Evolutionary conservation across 2,329 filamentous ascomycete genomes (phyloP).

Genomic region (Calonectria montana): DNA sequence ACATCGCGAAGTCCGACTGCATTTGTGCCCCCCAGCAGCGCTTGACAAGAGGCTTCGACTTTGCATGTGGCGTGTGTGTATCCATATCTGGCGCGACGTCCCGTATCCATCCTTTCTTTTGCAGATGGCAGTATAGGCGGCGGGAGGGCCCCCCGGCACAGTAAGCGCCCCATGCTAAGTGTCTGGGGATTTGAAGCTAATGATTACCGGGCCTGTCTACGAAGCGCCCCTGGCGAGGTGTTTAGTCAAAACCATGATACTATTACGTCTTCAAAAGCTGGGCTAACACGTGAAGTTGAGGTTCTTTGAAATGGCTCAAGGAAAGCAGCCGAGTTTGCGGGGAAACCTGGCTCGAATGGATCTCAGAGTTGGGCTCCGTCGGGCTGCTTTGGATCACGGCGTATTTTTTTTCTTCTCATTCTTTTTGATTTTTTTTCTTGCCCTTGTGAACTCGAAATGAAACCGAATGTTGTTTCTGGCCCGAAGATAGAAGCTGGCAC

Average conservation of each 20-base stretch:
- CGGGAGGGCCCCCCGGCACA: slow-evolving; percentile 33
- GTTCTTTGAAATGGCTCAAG: slow-evolving; percentile 24
- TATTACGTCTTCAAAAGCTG: slow-evolving; percentile 42
- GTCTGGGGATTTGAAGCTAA: slow-evolving; percentile 37
- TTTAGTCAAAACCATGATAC: slow-evolving; percentile 40
- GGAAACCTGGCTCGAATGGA: slow-evolving; percentile 42
- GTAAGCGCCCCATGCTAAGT: slow-evolving; percentile 30
- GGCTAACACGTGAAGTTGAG: slow-evolving; percentile 35
- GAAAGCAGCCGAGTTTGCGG: slow-evolving; percentile 36
- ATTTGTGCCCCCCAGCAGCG: not conserved
- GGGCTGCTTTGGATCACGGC: slow-evolving; percentile 2
- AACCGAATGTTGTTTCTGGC: not conserved
- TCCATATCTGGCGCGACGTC: slow-evolving; percentile 13
- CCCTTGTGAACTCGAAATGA: not conserved
- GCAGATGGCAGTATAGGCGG: slow-evolving; percentile 27
- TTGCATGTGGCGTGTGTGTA: slow-evolving; percentile 21
- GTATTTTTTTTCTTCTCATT: not conserved
- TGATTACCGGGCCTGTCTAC: slow-evolving; percentile 24
- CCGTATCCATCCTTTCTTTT: slow-evolving; percentile 8
- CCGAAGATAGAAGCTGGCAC: not conserved
- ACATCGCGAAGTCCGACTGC: not conserved
- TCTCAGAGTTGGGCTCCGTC: slow-evolving; percentile 20
- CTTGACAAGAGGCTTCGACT: slow-evolving; percentile 1
- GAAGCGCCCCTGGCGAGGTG: slow-evolving; percentile 27
- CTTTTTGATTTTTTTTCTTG: not conserved